Evolutionary conservation across 305 asterid species (phyloP).

Genomic region (Fraxinus sp.): DNA sequence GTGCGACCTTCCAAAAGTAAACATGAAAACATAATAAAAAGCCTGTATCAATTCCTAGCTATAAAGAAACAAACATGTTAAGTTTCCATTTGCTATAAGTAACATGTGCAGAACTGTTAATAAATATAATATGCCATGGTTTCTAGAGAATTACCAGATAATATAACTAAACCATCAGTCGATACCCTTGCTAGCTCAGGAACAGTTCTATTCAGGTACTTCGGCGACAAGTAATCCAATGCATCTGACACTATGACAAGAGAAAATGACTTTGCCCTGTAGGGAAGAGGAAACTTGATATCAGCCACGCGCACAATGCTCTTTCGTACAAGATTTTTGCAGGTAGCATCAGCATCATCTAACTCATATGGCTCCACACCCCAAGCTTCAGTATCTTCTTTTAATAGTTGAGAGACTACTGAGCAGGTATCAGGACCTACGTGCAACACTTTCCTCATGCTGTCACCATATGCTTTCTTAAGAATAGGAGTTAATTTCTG

Average conservation of each 20-base stretch:
- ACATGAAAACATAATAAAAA: neutral
- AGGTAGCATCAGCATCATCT: slow-evolving; percentile 73
- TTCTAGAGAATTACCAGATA: slow-evolving; percentile 60
- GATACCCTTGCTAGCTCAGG: slow-evolving; percentile 92
- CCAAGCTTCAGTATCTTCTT: slow-evolving; percentile 87
- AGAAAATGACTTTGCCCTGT: slow-evolving; percentile 80
- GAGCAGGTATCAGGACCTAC: slow-evolving; percentile 78
- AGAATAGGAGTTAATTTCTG: slow-evolving; percentile 61
- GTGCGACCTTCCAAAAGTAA: neutral
- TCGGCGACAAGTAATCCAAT: slow-evolving; percentile 88
- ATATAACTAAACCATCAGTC: slow-evolving; percentile 70
- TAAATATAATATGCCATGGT: slow-evolving; percentile 19
- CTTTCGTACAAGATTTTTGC: slow-evolving; percentile 74
- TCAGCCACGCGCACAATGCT: slow-evolving; percentile 89
- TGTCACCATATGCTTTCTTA: slow-evolving; percentile 79
- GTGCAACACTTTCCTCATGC: slow-evolving; percentile 64
- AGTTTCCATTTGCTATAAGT: neutral
- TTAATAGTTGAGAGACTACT: slow-evolving; percentile 51
- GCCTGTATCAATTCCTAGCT: neutral
- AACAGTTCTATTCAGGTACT: slow-evolving; percentile 82
- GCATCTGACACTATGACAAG: slow-evolving; percentile 95
- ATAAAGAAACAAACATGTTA: neutral
- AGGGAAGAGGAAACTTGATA: slow-evolving; percentile 89
- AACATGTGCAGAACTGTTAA: neutral
- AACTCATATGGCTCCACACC: slow-evolving; percentile 91